phyloP scores from a whole-genome alignment of 192 early-diverging fungal species.

The Backusella parvicylindrica region DNA sequence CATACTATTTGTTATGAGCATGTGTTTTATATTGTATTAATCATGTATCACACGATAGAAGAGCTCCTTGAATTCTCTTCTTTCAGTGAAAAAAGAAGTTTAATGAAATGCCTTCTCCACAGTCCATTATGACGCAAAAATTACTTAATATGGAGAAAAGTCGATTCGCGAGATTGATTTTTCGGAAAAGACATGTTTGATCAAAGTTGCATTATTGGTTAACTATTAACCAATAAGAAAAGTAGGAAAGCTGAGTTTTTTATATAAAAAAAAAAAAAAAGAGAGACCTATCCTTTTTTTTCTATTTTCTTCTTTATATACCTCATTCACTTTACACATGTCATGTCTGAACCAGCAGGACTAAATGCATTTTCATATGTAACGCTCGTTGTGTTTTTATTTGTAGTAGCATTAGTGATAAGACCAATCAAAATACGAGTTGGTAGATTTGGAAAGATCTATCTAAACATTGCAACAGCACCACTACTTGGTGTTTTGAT shows the following conservation, averaged over 20 bases:
- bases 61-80: no score
- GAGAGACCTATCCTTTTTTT: neutral
- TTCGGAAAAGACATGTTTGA: no score
- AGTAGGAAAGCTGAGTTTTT: neutral
- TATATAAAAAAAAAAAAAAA: neutral
- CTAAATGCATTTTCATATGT: slow-evolving; percentile 55
- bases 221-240: neutral
- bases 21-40: no score
- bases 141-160: neutral
- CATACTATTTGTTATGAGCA: no score
- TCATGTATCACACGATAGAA: no score
- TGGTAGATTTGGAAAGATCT: slow-evolving; percentile 11
- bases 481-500: slow-evolving; percentile 67
- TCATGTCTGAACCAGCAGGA: neutral
- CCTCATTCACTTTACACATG: neutral
- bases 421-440: slow-evolving; percentile 50
- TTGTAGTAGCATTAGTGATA: slow-evolving; percentile 60
- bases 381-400: slow-evolving; percentile 54
- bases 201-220: no score
- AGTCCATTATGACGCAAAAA: neutral
- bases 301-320: neutral
- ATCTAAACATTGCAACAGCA: slow-evolving; percentile 66
- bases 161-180: no score
- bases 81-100: no score
- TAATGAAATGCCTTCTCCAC: no score